Conservation (phyloP, 257 asterid species). For the Marsdenia floribunda region DNA sequence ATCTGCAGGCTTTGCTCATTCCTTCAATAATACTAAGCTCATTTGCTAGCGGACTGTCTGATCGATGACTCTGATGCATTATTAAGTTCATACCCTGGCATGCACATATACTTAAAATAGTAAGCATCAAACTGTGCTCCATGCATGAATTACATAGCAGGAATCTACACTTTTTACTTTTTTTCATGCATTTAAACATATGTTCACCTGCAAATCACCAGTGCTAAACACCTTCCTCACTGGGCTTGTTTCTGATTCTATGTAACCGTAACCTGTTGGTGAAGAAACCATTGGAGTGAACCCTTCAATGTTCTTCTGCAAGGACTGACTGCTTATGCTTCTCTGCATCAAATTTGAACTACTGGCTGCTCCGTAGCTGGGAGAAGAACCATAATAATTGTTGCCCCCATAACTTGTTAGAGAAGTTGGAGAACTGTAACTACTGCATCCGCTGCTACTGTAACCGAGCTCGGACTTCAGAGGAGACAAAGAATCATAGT, state of each 20-base stretch:
- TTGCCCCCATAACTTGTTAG: constrained; percentile 27
- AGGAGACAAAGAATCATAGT: constrained; percentile 43
- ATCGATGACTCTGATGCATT: constrained; percentile 30
- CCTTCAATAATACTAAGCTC: constrained; percentile 70
- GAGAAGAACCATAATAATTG: constrained; percentile 51
- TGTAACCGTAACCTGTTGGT: constrained; percentile 30
- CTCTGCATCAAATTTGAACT: constrained; percentile 45
- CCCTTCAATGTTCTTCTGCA: constrained; percentile 41
- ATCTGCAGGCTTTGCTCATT: constrained; percentile 76
- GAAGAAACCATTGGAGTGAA: constrained; percentile 38
- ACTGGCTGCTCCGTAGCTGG: constrained; percentile 32
- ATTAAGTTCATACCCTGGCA: constrained; percentile 35
- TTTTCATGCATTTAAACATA: background rate
- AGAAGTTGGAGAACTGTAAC: constrained; percentile 56
- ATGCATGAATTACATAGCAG: background rate
- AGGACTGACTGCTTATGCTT: constrained; percentile 64
- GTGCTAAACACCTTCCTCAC: constrained; percentile 60
- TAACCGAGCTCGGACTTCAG: constrained; percentile 47
- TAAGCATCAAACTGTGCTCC: background rate
- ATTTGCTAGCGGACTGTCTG: constrained; percentile 43
- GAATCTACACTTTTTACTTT: no score
- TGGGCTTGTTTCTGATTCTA: constrained; percentile 39
- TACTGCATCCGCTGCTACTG: constrained; percentile 66
- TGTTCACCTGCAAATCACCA: constrained; percentile 57
- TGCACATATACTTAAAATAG: background rate